phyloP scores from a whole-genome alignment of 306 rosid species.

The Castanospermum australe region DNA sequence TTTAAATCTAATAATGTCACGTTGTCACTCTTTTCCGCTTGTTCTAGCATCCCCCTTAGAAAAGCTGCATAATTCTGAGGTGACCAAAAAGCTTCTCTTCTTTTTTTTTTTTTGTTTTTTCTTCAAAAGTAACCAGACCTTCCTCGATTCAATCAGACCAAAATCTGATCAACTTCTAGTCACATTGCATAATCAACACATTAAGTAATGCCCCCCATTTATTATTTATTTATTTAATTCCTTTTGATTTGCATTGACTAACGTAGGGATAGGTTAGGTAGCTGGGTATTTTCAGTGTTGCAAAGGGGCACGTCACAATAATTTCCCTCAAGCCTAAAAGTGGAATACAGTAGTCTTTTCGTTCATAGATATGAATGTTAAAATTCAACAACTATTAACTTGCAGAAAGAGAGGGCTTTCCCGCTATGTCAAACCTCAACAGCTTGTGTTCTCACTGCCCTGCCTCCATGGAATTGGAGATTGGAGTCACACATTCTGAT shows the following conservation, averaged over 20 bases:
- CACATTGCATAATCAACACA: not conserved
- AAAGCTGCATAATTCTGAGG: not conserved
- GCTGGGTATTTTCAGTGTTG: not conserved
- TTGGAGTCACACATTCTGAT: constrained; percentile 13
- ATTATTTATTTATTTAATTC: too few relatives aligned
- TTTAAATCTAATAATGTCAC: not conserved
- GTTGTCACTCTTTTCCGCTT: not conserved
- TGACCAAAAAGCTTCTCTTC: not conserved
- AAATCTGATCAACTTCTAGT: not conserved
- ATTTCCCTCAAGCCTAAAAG: not conserved
- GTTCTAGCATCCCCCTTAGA: not conserved
- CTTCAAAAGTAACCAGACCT: not conserved
- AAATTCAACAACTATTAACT: not conserved
- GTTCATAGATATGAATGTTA: not conserved
- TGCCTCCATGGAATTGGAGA: constrained; percentile 25
- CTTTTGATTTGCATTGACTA: not conserved
- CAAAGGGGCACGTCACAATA: not conserved
- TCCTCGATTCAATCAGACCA: not conserved
- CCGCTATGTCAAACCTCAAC: not conserved
- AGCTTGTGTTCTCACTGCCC: constrained; percentile 9
- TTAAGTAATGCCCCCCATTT: not conserved
- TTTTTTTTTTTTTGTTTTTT: not conserved
- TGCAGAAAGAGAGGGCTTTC: not conserved
- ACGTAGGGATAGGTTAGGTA: not conserved
- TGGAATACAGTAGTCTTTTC: not conserved